Conservation (phyloP, 805 yeast species). For the Schwanniomyces occidentalis region DNA sequence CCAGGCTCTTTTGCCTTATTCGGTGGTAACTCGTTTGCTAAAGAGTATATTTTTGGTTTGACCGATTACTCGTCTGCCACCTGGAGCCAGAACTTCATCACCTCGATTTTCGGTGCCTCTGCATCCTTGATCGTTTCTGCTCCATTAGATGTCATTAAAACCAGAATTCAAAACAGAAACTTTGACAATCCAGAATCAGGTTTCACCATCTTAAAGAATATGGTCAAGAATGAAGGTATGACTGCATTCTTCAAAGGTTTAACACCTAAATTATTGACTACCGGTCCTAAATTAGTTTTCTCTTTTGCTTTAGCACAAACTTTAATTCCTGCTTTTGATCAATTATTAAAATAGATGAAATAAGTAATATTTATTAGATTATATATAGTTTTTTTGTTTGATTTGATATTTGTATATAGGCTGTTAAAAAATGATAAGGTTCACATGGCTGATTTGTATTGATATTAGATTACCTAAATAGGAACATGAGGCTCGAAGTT, state of each 20-base stretch:
- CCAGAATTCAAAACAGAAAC: constrained; percentile 95
- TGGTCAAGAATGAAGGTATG: constrained; percentile 88
- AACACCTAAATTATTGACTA: constrained; percentile 93
- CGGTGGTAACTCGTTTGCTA: constrained; percentile 98
- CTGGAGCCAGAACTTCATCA: constrained; percentile 91
- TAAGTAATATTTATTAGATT: no score
- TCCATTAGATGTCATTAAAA: constrained; percentile 96
- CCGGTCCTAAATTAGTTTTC: constrained; percentile 97
- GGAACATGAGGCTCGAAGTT: no score
- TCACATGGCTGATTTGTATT: no score
- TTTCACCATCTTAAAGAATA: constrained; percentile 86
- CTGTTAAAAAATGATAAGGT: no score
- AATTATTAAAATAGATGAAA: constrained; percentile 44
- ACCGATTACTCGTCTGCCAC: constrained; percentile 88
- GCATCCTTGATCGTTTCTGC: constrained; percentile 96
- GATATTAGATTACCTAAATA: no score
- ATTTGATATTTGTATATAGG: constrained; percentile 3
- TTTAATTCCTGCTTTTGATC: constrained; percentile 93
- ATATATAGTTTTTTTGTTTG: background rate
- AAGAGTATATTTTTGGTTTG: constrained; percentile 88
- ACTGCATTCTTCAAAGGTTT: constrained; percentile 93
- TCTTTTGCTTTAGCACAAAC: constrained; percentile 98
- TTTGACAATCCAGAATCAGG: constrained; percentile 97
- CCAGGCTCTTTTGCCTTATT: constrained; percentile 98
- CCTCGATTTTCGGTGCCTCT: constrained; percentile 95